Evolutionary conservation across 495 filamentous ascomycete species (phyloP).

Genomic region (Penicillium verhagenii): DNA sequence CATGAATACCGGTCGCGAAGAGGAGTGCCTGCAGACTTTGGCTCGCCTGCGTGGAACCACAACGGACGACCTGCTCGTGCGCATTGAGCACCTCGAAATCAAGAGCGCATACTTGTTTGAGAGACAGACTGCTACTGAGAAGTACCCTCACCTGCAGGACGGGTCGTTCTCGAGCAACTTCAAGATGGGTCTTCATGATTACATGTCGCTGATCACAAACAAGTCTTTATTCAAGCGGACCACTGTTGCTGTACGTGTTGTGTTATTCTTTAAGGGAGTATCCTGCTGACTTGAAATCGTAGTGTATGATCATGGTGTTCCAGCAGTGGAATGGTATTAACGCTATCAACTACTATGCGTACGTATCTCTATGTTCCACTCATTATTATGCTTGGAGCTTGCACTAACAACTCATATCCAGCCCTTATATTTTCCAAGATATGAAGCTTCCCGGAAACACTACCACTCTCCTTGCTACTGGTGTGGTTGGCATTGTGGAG

Average conservation of each 20-base stretch:
- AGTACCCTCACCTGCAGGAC: slow-evolving; percentile 33
- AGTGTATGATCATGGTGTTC: slow-evolving; percentile 45
- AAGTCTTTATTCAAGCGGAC: slow-evolving; percentile 39
- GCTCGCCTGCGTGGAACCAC: slow-evolving; percentile 60
- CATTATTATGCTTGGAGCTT: neutral
- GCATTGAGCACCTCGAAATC: slow-evolving; percentile 78
- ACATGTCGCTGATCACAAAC: slow-evolving; percentile 32
- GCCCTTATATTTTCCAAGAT: slow-evolving; percentile 37
- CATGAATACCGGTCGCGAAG: slow-evolving; percentile 32
- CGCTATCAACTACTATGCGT: slow-evolving; percentile 32
- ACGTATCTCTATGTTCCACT: neutral
- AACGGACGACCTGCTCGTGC: slow-evolving; percentile 60
- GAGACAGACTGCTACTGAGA: slow-evolving; percentile 61
- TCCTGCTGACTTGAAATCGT: slow-evolving; percentile 2
- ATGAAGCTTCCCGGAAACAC: slow-evolving; percentile 46
- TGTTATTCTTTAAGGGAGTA: neutral
- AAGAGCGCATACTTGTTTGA: slow-evolving; percentile 74
- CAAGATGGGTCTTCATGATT: slow-evolving; percentile 32
- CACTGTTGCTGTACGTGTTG: slow-evolving; percentile 29
- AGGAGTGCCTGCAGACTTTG: slow-evolving; percentile 47
- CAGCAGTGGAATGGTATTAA: slow-evolving; percentile 66
- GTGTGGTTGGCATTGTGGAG: slow-evolving; percentile 73
- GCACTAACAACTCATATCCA: slow-evolving; percentile 8
- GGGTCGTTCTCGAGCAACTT: slow-evolving; percentile 31
- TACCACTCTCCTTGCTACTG: slow-evolving; percentile 66